Evolutionary conservation across 331 rosid species (phyloP), one percentile per base, ranked within the genome.

Genomic region (Rosa hybrid): DNA sequence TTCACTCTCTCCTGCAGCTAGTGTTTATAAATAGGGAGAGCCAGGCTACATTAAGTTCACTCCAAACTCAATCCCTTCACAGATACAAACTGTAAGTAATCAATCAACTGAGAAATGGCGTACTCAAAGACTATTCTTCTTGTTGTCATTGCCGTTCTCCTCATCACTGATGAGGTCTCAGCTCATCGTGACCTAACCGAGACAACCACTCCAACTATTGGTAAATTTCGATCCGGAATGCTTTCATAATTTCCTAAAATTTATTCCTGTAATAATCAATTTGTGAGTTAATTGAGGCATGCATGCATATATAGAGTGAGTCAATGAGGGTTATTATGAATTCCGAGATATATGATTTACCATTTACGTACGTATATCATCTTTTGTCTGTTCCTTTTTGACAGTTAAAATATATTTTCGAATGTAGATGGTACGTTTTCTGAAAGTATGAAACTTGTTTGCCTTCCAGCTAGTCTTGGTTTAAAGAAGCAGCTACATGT

Each of bases 121-220:
- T 63, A 25, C 42, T 63, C 69, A 27, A 63, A 63, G 69, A 12
- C 42, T 30, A 13, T 63, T 12, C 69, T 63, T 34, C 5, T 63
- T 63, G 42, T 63, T 27, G 42, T 63, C 42, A 27, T 63, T 63
- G 69, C 69, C 42, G 42, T 63, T 63, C 69, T 63, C 42, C 69
- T 63, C 69, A 13, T 63, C 42, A 25, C 69, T 27, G 46, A 48
- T 34, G 71, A 67, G 48, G 71, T 67, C 48, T 67, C 71, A 9
- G 49, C 71, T 67, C 46, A 18, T 17, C 71, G 71, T 39, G 49
- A 38, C n/a, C 25, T 67, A 2, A 10, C 71, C 39, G 48, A 38
- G 49, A 38, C 48, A 14, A 67, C 71, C 2, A 4, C 48, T 67
- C 25, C 39, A 21, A 60, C 38, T 60, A 23, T 16, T 4, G 14